These are phyloP conservation scores for Rhodotorula sp. DNA, from an alignment of 1,284 basidiomycete genomes.

Conservation along the genomic window DNA sequence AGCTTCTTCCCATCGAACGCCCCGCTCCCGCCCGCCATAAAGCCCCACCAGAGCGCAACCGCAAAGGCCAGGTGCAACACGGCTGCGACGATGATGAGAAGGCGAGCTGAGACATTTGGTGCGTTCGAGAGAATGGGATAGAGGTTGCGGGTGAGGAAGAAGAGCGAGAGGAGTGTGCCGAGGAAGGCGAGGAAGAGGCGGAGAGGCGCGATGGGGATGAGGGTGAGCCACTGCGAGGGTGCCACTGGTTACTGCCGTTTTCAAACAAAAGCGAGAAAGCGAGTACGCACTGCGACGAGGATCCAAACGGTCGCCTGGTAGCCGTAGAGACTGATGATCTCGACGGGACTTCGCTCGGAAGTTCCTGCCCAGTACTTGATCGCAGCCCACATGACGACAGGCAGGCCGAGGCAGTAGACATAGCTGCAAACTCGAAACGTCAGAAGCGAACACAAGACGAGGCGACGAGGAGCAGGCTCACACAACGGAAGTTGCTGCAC, in stretches of 20 bases:
- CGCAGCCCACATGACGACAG: slow-evolving; percentile 72
- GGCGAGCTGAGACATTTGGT: slow-evolving; percentile 72
- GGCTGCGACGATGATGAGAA: slow-evolving; percentile 62
- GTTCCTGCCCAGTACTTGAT: slow-evolving; percentile 75
- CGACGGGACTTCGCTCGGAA: slow-evolving; percentile 77
- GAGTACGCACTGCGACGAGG: slow-evolving; percentile 57
- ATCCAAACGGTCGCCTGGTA: slow-evolving; percentile 59
- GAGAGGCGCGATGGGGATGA: slow-evolving; percentile 43
- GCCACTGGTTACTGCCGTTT: not conserved
- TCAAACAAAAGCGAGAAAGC: not conserved
- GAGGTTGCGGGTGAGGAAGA: slow-evolving; percentile 62
- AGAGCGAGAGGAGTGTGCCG: slow-evolving; percentile 58
- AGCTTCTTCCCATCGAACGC: slow-evolving; percentile 12
- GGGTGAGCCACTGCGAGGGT: slow-evolving; percentile 37
- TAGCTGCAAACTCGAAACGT: slow-evolving; percentile 59
- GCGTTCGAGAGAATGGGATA: slow-evolving; percentile 85
- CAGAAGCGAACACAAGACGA: slow-evolving; percentile 63
- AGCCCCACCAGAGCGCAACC: slow-evolving; percentile 44
- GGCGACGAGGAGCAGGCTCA: not conserved
- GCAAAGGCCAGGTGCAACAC: slow-evolving; percentile 42
- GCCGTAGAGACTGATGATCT: slow-evolving; percentile 58
- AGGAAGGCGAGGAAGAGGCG: slow-evolving; percentile 45
- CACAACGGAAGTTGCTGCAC: slow-evolving; percentile 74
- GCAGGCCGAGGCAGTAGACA: slow-evolving; percentile 75
- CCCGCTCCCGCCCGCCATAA: slow-evolving; percentile 39